Evolutionary conservation across 2,329 filamentous ascomycete genomes (phyloP).

Genomic region (Aspergillus fijiensis): DNA sequence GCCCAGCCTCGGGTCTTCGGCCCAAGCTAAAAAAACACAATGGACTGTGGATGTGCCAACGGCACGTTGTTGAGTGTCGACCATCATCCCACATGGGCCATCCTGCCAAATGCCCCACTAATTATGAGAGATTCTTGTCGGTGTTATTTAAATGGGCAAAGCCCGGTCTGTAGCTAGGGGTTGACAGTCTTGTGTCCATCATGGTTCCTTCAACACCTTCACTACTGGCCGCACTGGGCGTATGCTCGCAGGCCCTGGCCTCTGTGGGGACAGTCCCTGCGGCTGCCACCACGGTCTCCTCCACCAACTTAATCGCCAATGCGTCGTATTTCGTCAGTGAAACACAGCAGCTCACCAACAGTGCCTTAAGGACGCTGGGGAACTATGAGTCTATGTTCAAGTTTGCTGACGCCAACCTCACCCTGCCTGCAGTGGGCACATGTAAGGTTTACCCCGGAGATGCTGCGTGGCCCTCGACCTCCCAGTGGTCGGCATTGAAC

Average conservation of each 20-base stretch:
- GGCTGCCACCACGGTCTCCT: conserved; percentile 8
- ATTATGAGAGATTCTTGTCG: background rate
- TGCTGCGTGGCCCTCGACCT: conserved; percentile 21
- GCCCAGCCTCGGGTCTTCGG: too few relatives aligned
- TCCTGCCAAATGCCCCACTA: background rate
- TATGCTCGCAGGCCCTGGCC: conserved; percentile 14
- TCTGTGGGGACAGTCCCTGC: conserved; percentile 12
- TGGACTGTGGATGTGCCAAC: background rate
- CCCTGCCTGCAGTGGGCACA: background rate
- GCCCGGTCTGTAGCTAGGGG: background rate
- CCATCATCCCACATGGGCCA: background rate
- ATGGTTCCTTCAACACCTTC: conserved; percentile 13
- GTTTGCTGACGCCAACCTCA: conserved; percentile 18
- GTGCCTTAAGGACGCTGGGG: conserved; percentile 15
- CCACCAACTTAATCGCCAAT: conserved; percentile 13
- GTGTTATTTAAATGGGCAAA: background rate
- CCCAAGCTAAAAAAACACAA: too few relatives aligned
- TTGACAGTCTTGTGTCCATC: background rate
- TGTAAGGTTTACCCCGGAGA: conserved; percentile 32
- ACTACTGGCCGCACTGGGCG: conserved; percentile 15
- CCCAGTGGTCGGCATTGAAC: conserved; percentile 28
- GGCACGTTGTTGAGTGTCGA: background rate
- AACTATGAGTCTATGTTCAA: conserved; percentile 22
- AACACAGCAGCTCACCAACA: conserved; percentile 27
- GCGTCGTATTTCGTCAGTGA: conserved; percentile 26